A percentile compares a stretch with the other conserved stretches of the same genome.
phyloP scores from a whole-genome alignment of 2,329 filamentous ascomycete species.

The Trichoderma sp. region DNA sequence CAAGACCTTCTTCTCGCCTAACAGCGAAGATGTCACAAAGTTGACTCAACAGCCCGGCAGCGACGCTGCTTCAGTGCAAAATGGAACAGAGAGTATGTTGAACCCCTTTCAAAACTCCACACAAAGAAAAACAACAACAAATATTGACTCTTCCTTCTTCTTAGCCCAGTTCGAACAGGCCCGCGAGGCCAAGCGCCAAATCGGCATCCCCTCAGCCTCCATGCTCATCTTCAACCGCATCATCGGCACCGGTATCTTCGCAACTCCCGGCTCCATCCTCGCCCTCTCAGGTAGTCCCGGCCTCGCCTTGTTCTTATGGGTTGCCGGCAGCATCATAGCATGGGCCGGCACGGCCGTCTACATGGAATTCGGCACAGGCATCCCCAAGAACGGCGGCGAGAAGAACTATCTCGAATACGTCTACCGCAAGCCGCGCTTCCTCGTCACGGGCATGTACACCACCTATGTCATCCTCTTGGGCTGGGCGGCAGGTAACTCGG shows the following conservation, averaged over 20 bases:
- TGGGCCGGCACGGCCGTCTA: constrained; percentile 61
- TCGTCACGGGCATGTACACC: constrained; percentile 58
- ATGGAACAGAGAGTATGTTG: constrained; percentile 10
- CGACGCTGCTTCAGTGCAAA: constrained; percentile 9
- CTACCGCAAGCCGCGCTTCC: constrained; percentile 57
- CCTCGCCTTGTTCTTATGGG: constrained; percentile 60
- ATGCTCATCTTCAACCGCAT: constrained; percentile 64
- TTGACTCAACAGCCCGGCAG: neutral
- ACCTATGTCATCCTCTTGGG: constrained; percentile 61
- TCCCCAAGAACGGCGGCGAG: constrained; percentile 63
- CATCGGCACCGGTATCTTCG: constrained; percentile 65
- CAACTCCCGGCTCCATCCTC: constrained; percentile 58
- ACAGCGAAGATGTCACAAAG: constrained; percentile 11
- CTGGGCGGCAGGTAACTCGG: constrained; percentile 64
- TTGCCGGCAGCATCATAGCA: constrained; percentile 59
- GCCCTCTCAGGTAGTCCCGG: constrained; percentile 58
- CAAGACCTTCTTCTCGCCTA: neutral
- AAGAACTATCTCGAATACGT: constrained; percentile 67
- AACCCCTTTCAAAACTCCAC: too few species aligned
- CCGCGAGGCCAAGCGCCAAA: constrained; percentile 50
- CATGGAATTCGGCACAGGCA: constrained; percentile 62
- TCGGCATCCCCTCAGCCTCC: constrained; percentile 52
- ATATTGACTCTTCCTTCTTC: neutral
- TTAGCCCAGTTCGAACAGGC: constrained; percentile 37
- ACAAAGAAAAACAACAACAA: neutral